A percentile compares a stretch with the other conserved stretches of the same genome.
phyloP scores from a whole-genome alignment of 1,139 yeast species.

The Suhomyces bribrorum region DNA sequence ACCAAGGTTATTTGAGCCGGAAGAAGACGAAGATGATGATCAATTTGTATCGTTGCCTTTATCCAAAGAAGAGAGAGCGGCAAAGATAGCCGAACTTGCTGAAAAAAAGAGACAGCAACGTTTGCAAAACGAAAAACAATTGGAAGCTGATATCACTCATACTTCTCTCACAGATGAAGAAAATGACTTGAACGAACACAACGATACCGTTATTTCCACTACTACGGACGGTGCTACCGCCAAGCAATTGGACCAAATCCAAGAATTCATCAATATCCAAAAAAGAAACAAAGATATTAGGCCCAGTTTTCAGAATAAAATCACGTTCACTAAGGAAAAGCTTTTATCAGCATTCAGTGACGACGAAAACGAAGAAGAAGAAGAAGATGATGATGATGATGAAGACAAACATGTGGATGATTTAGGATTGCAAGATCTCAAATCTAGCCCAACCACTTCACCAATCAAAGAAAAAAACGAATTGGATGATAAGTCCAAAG shows the following conservation, averaged over 20 bases:
- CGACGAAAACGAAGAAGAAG: slow-evolving; percentile 33
- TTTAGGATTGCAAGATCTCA: slow-evolving; percentile 13
- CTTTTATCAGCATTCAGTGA: slow-evolving; percentile 39
- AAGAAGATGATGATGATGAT: slow-evolving; percentile 11
- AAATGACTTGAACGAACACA: slow-evolving; percentile 31
- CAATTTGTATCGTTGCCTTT: slow-evolving; percentile 8
- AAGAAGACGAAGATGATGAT: slow-evolving; percentile 11
- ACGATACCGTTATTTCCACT: slow-evolving; percentile 21
- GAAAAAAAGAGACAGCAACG: slow-evolving; percentile 27
- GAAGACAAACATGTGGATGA: slow-evolving; percentile 11
- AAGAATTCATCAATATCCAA: slow-evolving; percentile 38
- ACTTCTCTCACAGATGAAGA: slow-evolving; percentile 47
- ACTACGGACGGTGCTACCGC: slow-evolving; percentile 18
- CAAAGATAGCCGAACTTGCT: slow-evolving; percentile 25
- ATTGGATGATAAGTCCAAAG: slow-evolving; percentile 4
- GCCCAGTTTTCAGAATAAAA: slow-evolving; percentile 34
- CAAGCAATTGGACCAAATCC: slow-evolving; percentile 36
- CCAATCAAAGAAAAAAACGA: slow-evolving; percentile 24
- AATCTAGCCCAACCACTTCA: slow-evolving; percentile 38
- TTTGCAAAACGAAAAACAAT: slow-evolving; percentile 21
- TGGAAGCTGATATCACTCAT: slow-evolving; percentile 38
- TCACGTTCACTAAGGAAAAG: slow-evolving; percentile 32
- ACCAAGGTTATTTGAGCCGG: slow-evolving; percentile 3
- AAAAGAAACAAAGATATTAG: slow-evolving; percentile 36
- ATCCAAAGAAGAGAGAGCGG: slow-evolving; percentile 24